Evolutionary conservation across 768 basidiomycete genomes (phyloP).

Genomic region (Agaricus sinodeliciosus): DNA sequence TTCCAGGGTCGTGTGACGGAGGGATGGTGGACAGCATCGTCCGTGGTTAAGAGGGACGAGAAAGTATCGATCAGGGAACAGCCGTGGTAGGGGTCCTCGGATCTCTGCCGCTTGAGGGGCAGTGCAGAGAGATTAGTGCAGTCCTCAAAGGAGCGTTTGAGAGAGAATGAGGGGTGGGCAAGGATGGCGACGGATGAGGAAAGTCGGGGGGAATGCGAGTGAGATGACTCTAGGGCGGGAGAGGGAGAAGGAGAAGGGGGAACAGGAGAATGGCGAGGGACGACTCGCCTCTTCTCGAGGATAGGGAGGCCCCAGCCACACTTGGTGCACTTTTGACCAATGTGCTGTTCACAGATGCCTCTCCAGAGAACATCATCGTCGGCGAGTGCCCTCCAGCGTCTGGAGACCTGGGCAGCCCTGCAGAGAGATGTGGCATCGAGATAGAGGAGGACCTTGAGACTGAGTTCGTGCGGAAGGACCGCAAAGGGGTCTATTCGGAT

Average conservation of each 20-base stretch:
- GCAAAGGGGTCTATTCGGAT: conserved; percentile 95
- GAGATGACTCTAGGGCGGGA: conserved; percentile 25
- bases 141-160: conserved; percentile 27
- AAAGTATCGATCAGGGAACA: conserved; percentile 10
- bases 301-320: conserved; percentile 97
- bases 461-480: conserved; percentile 86
- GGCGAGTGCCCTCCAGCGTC: conserved; percentile 79
- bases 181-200: conserved; percentile 18
- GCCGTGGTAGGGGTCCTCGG: conserved; percentile 17
- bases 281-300: conserved; percentile 55
- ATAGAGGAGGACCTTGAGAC: conserved; percentile 77
- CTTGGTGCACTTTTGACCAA: conserved; percentile 92
- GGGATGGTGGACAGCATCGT: conserved; percentile 22
- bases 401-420: conserved; percentile 86
- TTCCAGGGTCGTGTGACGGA: conserved; percentile 90
- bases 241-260: conserved; percentile 15
- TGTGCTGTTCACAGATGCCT: conserved; percentile 96
- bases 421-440: conserved; percentile 92
- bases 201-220: conserved; percentile 26
- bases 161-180: conserved; percentile 12
- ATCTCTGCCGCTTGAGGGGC: conserved; percentile 48
- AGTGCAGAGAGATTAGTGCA: conserved; percentile 19
- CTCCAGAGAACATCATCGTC: conserved; percentile 96
- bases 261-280: conserved; percentile 1
- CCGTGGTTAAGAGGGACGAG: conserved; percentile 8